Evolutionary conservation across 176 grass and related monocot species (phyloP).

Genomic region (Cymbopogon citratus): DNA sequence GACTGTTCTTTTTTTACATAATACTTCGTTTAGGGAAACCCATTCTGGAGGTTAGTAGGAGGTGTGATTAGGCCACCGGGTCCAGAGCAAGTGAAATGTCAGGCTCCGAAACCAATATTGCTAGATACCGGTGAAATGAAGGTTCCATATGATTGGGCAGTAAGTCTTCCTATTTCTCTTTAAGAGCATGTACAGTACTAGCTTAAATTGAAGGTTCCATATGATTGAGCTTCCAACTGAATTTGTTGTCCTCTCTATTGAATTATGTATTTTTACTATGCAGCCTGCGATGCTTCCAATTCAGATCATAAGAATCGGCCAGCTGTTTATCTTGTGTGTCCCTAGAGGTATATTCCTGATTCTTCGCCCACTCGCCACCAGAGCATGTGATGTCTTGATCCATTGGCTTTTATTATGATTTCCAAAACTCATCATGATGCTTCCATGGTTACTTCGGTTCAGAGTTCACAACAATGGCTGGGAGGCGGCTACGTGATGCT

Average conservation of each 20-base stretch:
- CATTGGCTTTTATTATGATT: background rate
- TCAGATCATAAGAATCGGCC: conserved; percentile 90
- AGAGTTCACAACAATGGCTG: conserved; percentile 98
- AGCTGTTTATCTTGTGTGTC: conserved; percentile 84
- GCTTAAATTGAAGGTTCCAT: no score
- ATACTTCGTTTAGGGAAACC: conserved; percentile 68
- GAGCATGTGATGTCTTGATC: background rate
- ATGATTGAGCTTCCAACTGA: background rate
- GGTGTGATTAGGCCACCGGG: conserved; percentile 64
- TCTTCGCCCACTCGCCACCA: background rate
- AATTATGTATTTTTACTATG: conserved; percentile 12
- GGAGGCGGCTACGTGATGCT: conserved; percentile 76
- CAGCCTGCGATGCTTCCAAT: conserved; percentile 91
- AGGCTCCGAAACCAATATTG: conserved; percentile 92
- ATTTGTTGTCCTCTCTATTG: conserved; percentile 4
- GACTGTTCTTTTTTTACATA: background rate
- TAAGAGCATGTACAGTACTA: background rate
- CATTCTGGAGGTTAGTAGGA: conserved; percentile 87
- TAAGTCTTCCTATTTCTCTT: conserved; percentile 33
- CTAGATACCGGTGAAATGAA: conserved; percentile 98
- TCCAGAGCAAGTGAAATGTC: conserved; percentile 70
- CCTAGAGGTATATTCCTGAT: conserved; percentile 73
- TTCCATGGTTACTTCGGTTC: conserved; percentile 19
- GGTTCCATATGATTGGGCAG: conserved; percentile 90
- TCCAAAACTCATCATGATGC: background rate